These are phyloP conservation scores for Populus hybrid DNA, from an alignment of 441 rosid species.

Conservation along the genomic window DNA sequence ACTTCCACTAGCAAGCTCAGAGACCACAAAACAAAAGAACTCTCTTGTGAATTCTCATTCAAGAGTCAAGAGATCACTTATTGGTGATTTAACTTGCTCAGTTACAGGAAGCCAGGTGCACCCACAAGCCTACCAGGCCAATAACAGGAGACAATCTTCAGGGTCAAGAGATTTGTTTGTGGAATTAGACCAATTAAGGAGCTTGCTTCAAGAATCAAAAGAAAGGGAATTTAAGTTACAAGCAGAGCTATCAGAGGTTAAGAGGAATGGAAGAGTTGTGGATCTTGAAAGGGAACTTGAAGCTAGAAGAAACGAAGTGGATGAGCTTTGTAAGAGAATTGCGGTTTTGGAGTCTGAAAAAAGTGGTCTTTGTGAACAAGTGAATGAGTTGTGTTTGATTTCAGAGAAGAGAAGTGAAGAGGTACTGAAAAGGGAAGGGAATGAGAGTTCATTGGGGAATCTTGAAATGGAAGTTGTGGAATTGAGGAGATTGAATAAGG, in stretches of 20 bases:
- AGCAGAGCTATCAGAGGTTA: constrained; percentile 44
- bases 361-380: constrained; percentile 38
- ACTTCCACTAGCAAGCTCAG: constrained; percentile 30
- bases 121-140: constrained; percentile 37
- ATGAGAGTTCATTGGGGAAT: constrained; percentile 26
- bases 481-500: constrained; percentile 67
- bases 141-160: constrained; percentile 56
- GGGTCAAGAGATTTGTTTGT: constrained; percentile 64
- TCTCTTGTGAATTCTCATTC: constrained; percentile 36
- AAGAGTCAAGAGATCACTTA: constrained; percentile 59
- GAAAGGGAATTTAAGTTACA: constrained; percentile 67
- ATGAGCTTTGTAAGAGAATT: constrained; percentile 43
- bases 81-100: constrained; percentile 59
- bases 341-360: constrained; percentile 49
- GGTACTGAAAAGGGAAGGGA: constrained; percentile 20
- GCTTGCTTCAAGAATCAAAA: constrained; percentile 65
- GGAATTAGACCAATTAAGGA: constrained; percentile 59
- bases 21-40: constrained; percentile 34
- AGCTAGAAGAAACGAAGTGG: constrained; percentile 33
- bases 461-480: constrained; percentile 66
- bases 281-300: constrained; percentile 51
- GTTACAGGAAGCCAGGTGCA: constrained; percentile 40
- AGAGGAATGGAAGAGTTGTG: constrained; percentile 33
- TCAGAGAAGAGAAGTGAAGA: constrained; percentile 26
- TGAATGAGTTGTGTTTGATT: constrained; percentile 31